Evolutionary conservation across 1,284 basidiomycete genomes (phyloP).

Genomic region (Boletellus sp.): DNA sequence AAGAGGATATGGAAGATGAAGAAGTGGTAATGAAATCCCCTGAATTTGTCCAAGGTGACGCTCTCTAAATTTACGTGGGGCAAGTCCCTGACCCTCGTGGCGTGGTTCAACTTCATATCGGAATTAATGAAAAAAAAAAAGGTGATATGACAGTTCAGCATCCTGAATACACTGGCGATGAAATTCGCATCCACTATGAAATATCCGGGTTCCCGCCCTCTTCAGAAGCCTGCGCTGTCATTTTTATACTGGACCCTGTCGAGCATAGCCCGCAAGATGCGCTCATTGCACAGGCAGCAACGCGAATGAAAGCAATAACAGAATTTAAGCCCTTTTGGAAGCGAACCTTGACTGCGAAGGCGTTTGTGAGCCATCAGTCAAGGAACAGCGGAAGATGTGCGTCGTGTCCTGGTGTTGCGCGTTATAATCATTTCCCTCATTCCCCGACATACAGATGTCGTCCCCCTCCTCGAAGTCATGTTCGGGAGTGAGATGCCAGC

Average conservation of each 20-base stretch:
- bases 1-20: conserved; percentile 40
- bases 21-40: conserved; percentile 34
- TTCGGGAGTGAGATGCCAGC: conserved; percentile 34
- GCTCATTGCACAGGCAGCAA: conserved; percentile 10
- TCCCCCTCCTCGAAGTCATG: conserved; percentile 17
- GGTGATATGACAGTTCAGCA: conserved; percentile 12
- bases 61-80: not conserved
- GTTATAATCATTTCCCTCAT: conserved; percentile 1
- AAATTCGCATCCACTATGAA: conserved; percentile 42
- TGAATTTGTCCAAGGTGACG: conserved; percentile 39
- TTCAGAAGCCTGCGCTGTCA: conserved; percentile 38
- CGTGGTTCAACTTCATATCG: not conserved
- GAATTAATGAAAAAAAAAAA: conserved; percentile 12
- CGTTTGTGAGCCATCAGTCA: conserved; percentile 18
- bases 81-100: not conserved
- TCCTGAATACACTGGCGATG: conserved; percentile 13
- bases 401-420: conserved; percentile 5
- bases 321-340: conserved; percentile 18
- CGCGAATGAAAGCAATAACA: conserved; percentile 27
- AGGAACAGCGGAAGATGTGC: conserved; percentile 9
- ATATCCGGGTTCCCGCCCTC: conserved; percentile 41
- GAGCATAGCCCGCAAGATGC: not conserved
- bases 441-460: conserved; percentile 10
- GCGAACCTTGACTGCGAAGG: conserved; percentile 25
- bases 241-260: conserved; percentile 42